These are phyloP conservation scores for Camelina neglecta DNA, from an alignment of 345 rosid species.

Conservation along the genomic window DNA sequence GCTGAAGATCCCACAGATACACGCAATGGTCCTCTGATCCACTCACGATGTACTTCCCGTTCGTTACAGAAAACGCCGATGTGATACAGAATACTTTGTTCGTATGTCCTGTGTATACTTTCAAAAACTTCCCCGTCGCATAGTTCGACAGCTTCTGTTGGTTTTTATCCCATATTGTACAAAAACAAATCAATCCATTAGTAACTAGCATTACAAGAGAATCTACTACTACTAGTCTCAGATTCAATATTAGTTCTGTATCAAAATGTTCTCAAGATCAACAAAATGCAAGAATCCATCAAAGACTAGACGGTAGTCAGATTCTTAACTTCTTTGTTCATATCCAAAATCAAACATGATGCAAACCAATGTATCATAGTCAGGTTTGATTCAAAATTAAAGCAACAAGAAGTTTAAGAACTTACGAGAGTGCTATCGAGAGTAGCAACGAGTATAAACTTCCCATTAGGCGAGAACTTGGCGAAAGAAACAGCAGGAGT, in stretches of 20 bases:
- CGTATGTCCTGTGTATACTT: slow-evolving; percentile 81
- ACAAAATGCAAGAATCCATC: neutral
- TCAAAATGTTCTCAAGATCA: neutral
- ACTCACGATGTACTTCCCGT: slow-evolving; percentile 90
- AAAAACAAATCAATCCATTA: slow-evolving; percentile 19
- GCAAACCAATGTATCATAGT: neutral
- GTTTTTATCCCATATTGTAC: neutral
- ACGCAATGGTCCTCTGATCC: slow-evolving; percentile 94
- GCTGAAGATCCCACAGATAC: slow-evolving; percentile 95
- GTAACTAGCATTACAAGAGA: neutral
- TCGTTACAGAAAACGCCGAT: slow-evolving; percentile 94
- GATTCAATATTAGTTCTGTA: slow-evolving; percentile 5
- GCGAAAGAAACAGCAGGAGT: slow-evolving; percentile 83
- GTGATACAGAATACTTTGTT: slow-evolving; percentile 79
- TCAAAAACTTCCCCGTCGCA: slow-evolving; percentile 80
- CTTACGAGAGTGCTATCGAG: slow-evolving; percentile 89
- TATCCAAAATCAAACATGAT: slow-evolving; percentile 1
- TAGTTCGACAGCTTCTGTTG: slow-evolving; percentile 90
- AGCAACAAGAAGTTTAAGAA: neutral
- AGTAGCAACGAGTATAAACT: slow-evolving; percentile 85
- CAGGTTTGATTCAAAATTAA: slow-evolving; percentile 6
- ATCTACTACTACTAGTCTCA: neutral
- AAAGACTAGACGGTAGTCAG: neutral
- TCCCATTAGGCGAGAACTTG: slow-evolving; percentile 93
- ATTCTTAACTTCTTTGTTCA: neutral